Evolutionary conservation across 306 rosid genomes (phyloP), one percentile per base, ranked within the genome.

Genomic region (Trifolium repens): DNA sequence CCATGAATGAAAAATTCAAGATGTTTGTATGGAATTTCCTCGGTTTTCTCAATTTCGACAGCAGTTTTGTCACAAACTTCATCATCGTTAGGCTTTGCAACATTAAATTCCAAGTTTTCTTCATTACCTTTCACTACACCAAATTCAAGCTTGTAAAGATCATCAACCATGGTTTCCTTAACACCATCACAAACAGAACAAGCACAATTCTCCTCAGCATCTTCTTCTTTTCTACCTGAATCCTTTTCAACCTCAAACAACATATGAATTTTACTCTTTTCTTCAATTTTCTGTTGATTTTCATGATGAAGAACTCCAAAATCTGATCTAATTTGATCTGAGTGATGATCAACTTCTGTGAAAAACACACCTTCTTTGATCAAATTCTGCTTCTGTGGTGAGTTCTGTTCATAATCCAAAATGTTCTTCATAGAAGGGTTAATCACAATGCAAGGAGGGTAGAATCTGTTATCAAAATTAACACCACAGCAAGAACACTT

Each of bases 401-500:
- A 55, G 14, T 55, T 55, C 32, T 84, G 85, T 24, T 84, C 26
- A 77, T 69, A 88, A 71, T 79, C 96, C 80, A 89, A 87, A 89
- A 72, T 85, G 24, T 72, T 80, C 87, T 72, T 80, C 87, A 87
- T 80, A 75, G 93, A 82, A 50, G 96, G 97, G 71, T 92, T 89
- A 37, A 89, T 71, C 58, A 90, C 66, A 82, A 86, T 67, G 75
- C 94, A 90, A 83, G 96, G 91, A 76, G 90, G 82, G 84, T 84
- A 87, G 39, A 83, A 79, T 32, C 89, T 85, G 76, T 30, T 70
- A 46, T 81, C 84, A 71, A 91, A 78, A 47, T 71, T 76, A 55
- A 77, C 84, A 35, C 96, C 93, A 69, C 99, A 94, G 84, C 99
- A 94, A 72, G 96, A 91, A 83, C 97, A 90, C 49, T 9, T 83